Evolutionary conservation across 129 eudicot genomes (phyloP), one percentile per base, ranked within the genome.

Genomic region (Saussurea involucrata): DNA sequence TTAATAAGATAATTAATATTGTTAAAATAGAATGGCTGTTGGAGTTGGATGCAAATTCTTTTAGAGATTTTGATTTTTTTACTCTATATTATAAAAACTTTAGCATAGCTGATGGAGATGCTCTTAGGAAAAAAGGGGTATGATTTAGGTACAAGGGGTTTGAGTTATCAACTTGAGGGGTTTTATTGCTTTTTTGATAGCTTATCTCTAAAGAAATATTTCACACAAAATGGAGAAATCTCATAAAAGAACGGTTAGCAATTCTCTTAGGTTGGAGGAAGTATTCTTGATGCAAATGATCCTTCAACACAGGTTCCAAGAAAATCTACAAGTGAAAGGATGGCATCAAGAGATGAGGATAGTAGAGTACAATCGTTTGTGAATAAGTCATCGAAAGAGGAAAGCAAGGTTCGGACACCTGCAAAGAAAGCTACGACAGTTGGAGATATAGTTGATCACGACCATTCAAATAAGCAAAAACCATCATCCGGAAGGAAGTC

Each of bases 291-390:
- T 46, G 22, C 40, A 3, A 69, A 32, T 82, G 66, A 70, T 28
- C 8, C n/a, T 46, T 71, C 68, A 67, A 55, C 72, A 27, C 83
- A 94, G 98, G 88, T 82, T 76, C 89, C 96, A 22, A 89, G 95
- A 78, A 94, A 94, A 79, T 85, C 97, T n/a, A 80, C 81, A 29
- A 88, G 92, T 55, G 98, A 89, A 76, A 85, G 87, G 83, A 63
- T 69, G 70, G 79, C 88, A 37, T 75, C 84, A 34, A 90, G 86
- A 86, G 96, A 78, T 58, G 75, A 68, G 61, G 91, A 87, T 37
- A 78, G 22, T 36, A 86, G 58, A 69, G 78, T 33, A 29, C 78
- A 80, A 36, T 37, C 20, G n/a, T 31, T 79, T 42, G 73, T 78
- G 61, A 92, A n/a, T n/a, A n/a, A 82, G 67, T 80, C 81, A 49